phyloP scores from a whole-genome alignment of 129 eudicot genomes.

The Centrapalus pauciflorus region DNA sequence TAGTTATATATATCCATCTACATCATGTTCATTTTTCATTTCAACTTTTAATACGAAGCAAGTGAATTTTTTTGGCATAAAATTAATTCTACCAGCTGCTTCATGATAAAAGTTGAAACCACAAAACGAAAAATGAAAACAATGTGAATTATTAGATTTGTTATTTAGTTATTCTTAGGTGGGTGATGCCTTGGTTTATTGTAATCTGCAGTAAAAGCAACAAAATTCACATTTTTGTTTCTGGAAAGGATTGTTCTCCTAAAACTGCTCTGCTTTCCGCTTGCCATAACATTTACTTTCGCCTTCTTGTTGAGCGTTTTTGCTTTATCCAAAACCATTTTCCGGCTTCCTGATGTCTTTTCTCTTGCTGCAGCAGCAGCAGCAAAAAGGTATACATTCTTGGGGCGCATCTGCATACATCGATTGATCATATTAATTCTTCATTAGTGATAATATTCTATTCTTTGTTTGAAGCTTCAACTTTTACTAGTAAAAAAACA shows the following conservation, averaged over 20 bases:
- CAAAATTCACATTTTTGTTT: slow-evolving; percentile 39
- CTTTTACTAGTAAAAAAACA: not conserved
- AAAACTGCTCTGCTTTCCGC: slow-evolving; percentile 1
- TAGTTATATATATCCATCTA: slow-evolving; percentile 4
- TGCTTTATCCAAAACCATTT: slow-evolving; percentile 19
- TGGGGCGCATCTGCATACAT: slow-evolving; percentile 20
- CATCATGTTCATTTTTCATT: slow-evolving; percentile 26
- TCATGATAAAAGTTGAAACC: slow-evolving; percentile 14
- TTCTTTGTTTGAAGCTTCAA: not conserved
- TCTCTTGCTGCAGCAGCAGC: slow-evolving; percentile 27
- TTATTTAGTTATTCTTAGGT: slow-evolving; percentile 70
- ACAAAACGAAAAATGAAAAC: slow-evolving; percentile 24
- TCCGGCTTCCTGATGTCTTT: slow-evolving; percentile 29
- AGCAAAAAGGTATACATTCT: slow-evolving; percentile 18
- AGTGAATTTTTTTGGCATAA: slow-evolving; percentile 8
- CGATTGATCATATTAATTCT: not conserved
- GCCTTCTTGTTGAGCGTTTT: not conserved
- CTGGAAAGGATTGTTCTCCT: slow-evolving; percentile 19
- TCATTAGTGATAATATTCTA: not conserved
- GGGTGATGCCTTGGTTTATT: slow-evolving; percentile 66
- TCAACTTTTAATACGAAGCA: slow-evolving; percentile 20
- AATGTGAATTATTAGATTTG: not conserved
- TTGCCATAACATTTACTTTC: slow-evolving; percentile 3
- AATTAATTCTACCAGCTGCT: slow-evolving; percentile 1
- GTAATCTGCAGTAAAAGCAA: slow-evolving; percentile 69